A percentile compares a stretch with the other conserved stretches of the same genome.
These are phyloP conservation scores for Pestalotiopsis fici DNA, from an alignment of 2,329 filamentous ascomycete species.

Conservation along the genomic window DNA sequence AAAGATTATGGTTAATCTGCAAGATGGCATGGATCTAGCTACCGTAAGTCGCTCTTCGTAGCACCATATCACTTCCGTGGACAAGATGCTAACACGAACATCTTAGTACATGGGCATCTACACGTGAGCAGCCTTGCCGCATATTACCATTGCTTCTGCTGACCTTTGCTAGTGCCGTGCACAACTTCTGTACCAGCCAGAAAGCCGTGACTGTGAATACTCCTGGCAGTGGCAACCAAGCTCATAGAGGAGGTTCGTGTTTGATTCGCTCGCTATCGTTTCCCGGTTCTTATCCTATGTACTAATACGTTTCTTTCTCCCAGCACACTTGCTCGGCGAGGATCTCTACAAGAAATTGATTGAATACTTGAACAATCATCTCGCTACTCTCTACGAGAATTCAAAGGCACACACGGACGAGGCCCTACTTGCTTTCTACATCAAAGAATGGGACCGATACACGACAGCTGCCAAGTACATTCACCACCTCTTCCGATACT, in stretches of 20 bases:
- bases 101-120: conserved; percentile 91
- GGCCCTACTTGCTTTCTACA: conserved; percentile 88
- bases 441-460: conserved; percentile 94
- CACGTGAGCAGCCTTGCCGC: conserved; percentile 56
- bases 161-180: conserved; percentile 69
- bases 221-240: conserved; percentile 43
- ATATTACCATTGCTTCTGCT: conserved; percentile 26
- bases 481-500: conserved; percentile 93
- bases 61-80: not conserved
- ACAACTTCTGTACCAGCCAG: conserved; percentile 99
- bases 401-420: conserved; percentile 86
- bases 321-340: conserved; percentile 91
- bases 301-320: conserved; percentile 6
- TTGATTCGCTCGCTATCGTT: not conserved
- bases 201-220: conserved; percentile 72
- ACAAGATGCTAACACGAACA: conserved; percentile 11
- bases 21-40: conserved; percentile 90
- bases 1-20: conserved; percentile 90
- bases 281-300: not conserved
- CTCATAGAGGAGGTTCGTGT: conserved; percentile 69
- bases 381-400: conserved; percentile 68
- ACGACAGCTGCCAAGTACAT: conserved; percentile 96
- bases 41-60: conserved; percentile 56
- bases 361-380: conserved; percentile 77
- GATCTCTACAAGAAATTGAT: conserved; percentile 93